Evolutionary conservation across 306 rosid genomes (phyloP), one percentile per base, ranked within the genome.

Genomic region (Cucurbita maxima): DNA sequence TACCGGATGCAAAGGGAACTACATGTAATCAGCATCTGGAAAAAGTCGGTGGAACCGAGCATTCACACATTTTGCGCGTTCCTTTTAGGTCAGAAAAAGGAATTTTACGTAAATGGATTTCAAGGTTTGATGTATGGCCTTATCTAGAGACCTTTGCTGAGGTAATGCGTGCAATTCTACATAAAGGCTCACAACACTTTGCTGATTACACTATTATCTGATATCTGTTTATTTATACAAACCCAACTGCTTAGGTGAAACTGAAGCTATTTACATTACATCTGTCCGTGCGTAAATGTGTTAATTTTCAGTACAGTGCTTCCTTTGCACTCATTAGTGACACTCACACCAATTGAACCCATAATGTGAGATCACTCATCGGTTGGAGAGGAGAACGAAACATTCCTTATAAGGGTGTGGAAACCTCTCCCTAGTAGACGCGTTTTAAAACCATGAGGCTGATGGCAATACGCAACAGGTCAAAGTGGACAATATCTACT

Each of bases 51-150:
- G 99, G 99, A 58, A 94, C 97, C 10, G 95, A 87, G 11, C 55
- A 90, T 79, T 63, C 92, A 36, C 88, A 87, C 81, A 94, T 94
- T 77, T 81, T 94, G 87, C 88, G 99, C 45, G 96, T 94, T 80
- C 97, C 99, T 22, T 94, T 94, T 76, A 83, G 91, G 78, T 90
- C 97, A 34, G 84, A 94, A 18, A 82, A 80, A 5, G 96, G 99
- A 74, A 83, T 63, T 61, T 87, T 94, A 4, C 88, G 85, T 20
- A 87, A 90, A 86, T 94, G 98, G 98, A 94, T 94, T 73, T 90
- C 98, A 78, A 88, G 97, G 81, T 94, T 94, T 86, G 98, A 90
- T 79, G 94, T 79, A 52, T 89, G 96, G 97, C 97, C 97, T 59
- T 92, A 88, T 80, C 84, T 89, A 64, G 97, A 90, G 88, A 86